These are phyloP conservation scores for Spizellomyces sp. DNA, from an alignment of 192 early-diverging fungal species.

Conservation along the genomic window DNA sequence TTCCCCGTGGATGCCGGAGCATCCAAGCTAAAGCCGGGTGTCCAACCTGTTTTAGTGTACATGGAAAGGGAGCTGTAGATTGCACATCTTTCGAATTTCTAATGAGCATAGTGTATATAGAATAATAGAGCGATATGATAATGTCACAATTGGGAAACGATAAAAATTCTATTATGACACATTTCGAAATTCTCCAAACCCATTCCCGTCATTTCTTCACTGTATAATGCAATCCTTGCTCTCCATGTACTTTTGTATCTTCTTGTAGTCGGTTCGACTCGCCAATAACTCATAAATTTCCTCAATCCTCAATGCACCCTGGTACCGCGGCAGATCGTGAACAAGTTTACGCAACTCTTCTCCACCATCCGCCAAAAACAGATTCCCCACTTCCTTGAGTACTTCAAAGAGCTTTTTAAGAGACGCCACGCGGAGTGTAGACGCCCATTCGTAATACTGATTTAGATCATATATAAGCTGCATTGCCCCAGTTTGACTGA, in stretches of 20 bases:
- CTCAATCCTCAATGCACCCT: constrained; percentile 72
- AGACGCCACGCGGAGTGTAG: constrained; percentile 58
- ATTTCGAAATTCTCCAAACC: too few relatives aligned
- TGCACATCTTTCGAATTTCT: not conserved
- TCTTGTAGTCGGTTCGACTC: constrained; percentile 75
- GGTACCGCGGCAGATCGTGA: constrained; percentile 74
- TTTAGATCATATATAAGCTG: constrained; percentile 90
- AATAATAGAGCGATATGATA: too few relatives aligned
- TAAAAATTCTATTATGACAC: too few relatives aligned
- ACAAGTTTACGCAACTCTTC: constrained; percentile 74
- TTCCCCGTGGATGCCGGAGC: constrained; percentile 2
- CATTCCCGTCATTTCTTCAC: constrained; percentile 15
- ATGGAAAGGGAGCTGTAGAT: not conserved
- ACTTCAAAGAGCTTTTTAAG: constrained; percentile 75
- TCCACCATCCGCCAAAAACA: constrained; percentile 75
- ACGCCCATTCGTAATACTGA: constrained; percentile 75
- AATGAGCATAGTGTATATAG: too few relatives aligned
- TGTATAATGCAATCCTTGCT: constrained; percentile 55
- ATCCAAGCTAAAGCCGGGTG: not conserved
- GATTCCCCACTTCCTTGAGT: constrained; percentile 79
- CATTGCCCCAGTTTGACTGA: constrained; percentile 84
- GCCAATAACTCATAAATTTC: constrained; percentile 83
- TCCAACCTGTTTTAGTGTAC: not conserved
- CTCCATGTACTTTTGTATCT: constrained; percentile 76
- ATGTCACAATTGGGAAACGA: too few relatives aligned